Evolutionary conservation across 2,329 filamentous ascomycete species (phyloP).

Genomic region (Cephalotrichum gorgonifer): DNA sequence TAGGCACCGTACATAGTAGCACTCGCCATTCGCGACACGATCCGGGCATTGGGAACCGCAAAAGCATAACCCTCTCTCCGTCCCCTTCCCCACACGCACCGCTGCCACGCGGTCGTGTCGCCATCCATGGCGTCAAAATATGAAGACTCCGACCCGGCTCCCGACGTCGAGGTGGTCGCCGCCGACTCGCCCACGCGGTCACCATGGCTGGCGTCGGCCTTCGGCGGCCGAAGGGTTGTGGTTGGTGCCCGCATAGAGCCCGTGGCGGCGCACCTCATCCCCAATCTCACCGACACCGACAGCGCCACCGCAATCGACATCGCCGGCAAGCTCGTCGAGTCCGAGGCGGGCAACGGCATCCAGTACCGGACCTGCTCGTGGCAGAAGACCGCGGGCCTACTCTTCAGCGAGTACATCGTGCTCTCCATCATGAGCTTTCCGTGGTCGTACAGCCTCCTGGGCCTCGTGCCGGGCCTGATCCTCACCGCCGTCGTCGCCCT

Average conservation of each 20-base stretch:
- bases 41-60: too few species aligned
- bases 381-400: slow-evolving; percentile 84
- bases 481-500: slow-evolving; percentile 68
- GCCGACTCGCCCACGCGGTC: slow-evolving; percentile 7
- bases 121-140: too few species aligned
- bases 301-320: slow-evolving; percentile 20
- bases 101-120: too few species aligned
- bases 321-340: slow-evolving; percentile 57
- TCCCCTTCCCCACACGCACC: too few species aligned
- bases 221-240: slow-evolving; percentile 27
- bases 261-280: slow-evolving; percentile 23
- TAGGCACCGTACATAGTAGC: too few species aligned
- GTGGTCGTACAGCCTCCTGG: slow-evolving; percentile 81
- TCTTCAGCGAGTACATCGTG: slow-evolving; percentile 95
- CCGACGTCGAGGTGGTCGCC: slow-evolving; percentile 10
- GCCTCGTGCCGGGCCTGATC: slow-evolving; percentile 75
- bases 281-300: slow-evolving; percentile 28
- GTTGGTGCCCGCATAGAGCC: slow-evolving; percentile 43
- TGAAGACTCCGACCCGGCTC: background rate
- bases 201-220: slow-evolving; percentile 19
- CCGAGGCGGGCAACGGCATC: slow-evolving; percentile 70
- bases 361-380: slow-evolving; percentile 90
- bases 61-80: too few species aligned
- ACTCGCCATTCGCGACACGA: too few species aligned
- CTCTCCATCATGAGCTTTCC: slow-evolving; percentile 91